phyloP scores from a whole-genome alignment of 139 green algal species.

The Coelastrella sp. region DNA sequence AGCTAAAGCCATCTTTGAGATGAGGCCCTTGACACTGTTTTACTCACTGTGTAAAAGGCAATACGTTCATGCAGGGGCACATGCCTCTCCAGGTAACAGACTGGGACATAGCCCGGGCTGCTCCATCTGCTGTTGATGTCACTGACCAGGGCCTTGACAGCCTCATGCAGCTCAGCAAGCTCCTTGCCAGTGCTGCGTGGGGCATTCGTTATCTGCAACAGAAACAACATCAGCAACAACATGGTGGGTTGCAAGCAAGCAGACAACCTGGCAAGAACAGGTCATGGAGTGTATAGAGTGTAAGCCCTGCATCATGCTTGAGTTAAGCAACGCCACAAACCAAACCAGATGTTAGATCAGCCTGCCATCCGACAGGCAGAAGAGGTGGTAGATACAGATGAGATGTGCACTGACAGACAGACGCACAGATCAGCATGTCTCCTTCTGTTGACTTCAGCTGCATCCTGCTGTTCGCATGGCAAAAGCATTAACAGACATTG shows the following conservation, averaged over 20 bases:
- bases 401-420: too few species aligned
- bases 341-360: too few species aligned
- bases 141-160: constrained; percentile 73
- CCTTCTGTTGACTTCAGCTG: neutral
- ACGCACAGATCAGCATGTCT: too few species aligned
- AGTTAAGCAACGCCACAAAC: too few species aligned
- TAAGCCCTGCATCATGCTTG: too few species aligned
- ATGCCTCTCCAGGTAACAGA: constrained; percentile 90
- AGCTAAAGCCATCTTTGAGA: neutral
- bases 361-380: too few species aligned
- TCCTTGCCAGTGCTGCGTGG: constrained; percentile 77
- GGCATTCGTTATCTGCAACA: constrained; percentile 73
- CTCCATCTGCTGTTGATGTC: constrained; percentile 75
- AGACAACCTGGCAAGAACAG: neutral
- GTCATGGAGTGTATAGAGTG: too few species aligned
- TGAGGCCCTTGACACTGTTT: neutral
- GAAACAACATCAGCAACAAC: too few species aligned
- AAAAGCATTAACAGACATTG: neutral
- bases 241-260: too few species aligned
- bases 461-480: too few species aligned
- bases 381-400: too few species aligned
- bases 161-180: constrained; percentile 84
- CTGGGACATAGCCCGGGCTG: constrained; percentile 74
- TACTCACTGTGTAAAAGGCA: constrained; percentile 80
- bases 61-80: constrained; percentile 96